phyloP scores from a whole-genome alignment of 495 filamentous ascomycete species.

The Penicillium robsamsonii region DNA sequence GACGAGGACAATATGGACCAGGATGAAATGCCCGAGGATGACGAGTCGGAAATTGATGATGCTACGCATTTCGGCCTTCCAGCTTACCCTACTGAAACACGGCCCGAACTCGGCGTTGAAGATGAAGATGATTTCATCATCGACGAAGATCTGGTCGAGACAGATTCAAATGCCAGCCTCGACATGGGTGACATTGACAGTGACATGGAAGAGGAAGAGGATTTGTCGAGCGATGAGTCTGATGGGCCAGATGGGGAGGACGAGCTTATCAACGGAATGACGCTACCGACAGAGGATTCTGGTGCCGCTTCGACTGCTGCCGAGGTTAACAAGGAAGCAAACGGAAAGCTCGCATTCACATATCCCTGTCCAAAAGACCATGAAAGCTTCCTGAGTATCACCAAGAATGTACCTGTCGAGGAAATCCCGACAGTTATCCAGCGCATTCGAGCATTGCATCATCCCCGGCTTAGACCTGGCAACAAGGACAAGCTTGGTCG shows the following conservation, averaged over 20 bases:
- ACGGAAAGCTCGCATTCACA: slow-evolving; percentile 66
- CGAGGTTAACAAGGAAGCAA: slow-evolving; percentile 35
- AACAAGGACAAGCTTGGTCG: slow-evolving; percentile 80
- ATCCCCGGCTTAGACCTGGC: slow-evolving; percentile 76
- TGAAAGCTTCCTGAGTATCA: slow-evolving; percentile 65
- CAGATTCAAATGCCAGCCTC: slow-evolving; percentile 52
- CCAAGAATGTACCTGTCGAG: slow-evolving; percentile 53
- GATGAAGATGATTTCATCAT: slow-evolving; percentile 92
- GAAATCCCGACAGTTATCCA: slow-evolving; percentile 80
- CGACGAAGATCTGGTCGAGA: slow-evolving; percentile 76
- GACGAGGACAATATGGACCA: slow-evolving; percentile 30
- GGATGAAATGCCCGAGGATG: slow-evolving; percentile 1
- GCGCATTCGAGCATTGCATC: slow-evolving; percentile 81
- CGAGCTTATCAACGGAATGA: slow-evolving; percentile 45
- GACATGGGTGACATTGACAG: slow-evolving; percentile 50
- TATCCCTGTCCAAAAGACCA: slow-evolving; percentile 81
- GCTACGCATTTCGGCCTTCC: slow-evolving; percentile 56
- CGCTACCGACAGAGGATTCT: slow-evolving; percentile 25
- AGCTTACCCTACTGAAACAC: slow-evolving; percentile 28
- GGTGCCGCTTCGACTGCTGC: slow-evolving; percentile 25
- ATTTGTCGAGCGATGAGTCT: slow-evolving; percentile 45
- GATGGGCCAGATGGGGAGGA: slow-evolving; percentile 50
- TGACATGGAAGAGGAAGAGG: slow-evolving; percentile 52
- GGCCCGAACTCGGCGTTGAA: slow-evolving; percentile 57
- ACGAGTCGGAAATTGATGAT: slow-evolving; percentile 39